Base-by-base conservation (phyloP, 2,329 filamentous ascomycete genomes). In the Elsinoe perseae region DNA sequence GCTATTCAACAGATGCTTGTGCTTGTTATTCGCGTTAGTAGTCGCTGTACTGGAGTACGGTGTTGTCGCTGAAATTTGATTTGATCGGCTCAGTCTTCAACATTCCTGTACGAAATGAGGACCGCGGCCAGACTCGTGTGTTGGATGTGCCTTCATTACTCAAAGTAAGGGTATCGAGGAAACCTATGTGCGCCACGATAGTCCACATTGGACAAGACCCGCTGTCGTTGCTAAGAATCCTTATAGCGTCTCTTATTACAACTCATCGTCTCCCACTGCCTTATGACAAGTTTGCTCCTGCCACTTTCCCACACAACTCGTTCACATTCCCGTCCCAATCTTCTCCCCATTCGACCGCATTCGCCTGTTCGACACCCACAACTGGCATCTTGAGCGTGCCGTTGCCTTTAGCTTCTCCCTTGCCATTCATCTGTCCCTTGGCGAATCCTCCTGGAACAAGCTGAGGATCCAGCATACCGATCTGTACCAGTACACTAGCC, bases 401-500 rank as follows among this genome's bases (percentile, higher is more conserved):
- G 30, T 52, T 52, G 9, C 30, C 32, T 62, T 77, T 71, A 5
- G 77, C 68, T 2, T 75, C 73, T 23, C 66, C 65, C 18, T 28
- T 16, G 14, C 38, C 18, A 8, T 54, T 43, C 3, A 21, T 21
- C 21, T 54, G 34, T 10, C 25, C 27, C 58, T 71, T 70, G 67
- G 70, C 74, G 34, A 73, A 70, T 8, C 71, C 66, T 36, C 73
- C 67, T 0, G 79, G 77, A 18, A 82, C 72, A 1, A 74, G 61
- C 57, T 80, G 78, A n/a, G 79, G 75, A 67, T 82, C 78, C 50
- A 83, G 57, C 58, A 83, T 62, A 0, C 81, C 81, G 0, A 80
- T 70, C 63, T 83, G 80, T 43, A 82, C 77, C 12, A 84, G 65
- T 6, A 83, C 80, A 48, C 73, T 78, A 8, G 81, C 80, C 62